Conservation (phyloP, 2,329 filamentous ascomycete genomes). For the Xylariaceae sp. region DNA sequence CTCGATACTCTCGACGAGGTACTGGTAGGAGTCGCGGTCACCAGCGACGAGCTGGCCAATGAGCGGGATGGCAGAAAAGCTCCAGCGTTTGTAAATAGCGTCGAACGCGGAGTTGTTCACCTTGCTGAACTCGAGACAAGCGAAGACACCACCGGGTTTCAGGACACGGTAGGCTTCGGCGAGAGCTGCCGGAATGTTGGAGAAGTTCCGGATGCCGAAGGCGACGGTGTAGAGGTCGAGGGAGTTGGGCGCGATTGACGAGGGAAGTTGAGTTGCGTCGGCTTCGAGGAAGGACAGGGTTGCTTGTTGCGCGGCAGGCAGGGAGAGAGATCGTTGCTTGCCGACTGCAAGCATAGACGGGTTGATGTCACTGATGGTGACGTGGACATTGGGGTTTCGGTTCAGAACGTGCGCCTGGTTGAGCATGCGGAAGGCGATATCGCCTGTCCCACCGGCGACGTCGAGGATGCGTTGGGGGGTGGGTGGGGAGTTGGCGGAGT, state of each 20-base stretch:
- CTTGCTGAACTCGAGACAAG: constrained; percentile 92
- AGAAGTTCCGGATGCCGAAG: constrained; percentile 97
- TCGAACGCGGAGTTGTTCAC: constrained; percentile 65
- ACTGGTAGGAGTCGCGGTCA: constrained; percentile 95
- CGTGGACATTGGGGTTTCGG: constrained; percentile 70
- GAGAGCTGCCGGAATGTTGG: constrained; percentile 78
- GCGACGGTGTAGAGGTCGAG: constrained; percentile 96
- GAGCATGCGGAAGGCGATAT: constrained; percentile 95
- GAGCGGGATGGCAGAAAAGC: constrained; percentile 86
- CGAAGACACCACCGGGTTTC: constrained; percentile 92
- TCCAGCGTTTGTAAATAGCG: constrained; percentile 89
- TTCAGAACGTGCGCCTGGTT: constrained; percentile 79
- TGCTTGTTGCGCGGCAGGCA: constrained; percentile 51
- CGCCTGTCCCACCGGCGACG: constrained; percentile 92
- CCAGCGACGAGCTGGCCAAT: constrained; percentile 94
- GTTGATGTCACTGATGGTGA: constrained; percentile 96
- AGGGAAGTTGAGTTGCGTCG: constrained; percentile 72
- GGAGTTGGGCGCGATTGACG: constrained; percentile 53
- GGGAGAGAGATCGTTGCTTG: constrained; percentile 63
- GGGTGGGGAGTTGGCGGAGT: constrained; percentile 40
- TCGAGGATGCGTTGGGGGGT: constrained; percentile 73
- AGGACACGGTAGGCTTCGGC: constrained; percentile 81
- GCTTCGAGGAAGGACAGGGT: constrained; percentile 75
- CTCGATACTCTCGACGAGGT: constrained; percentile 97
- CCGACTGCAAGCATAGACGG: constrained; percentile 89